These are phyloP conservation scores for Bipolaris gigantea DNA, from an alignment of 2,329 filamentous ascomycete genomes.

Conservation along the genomic window DNA sequence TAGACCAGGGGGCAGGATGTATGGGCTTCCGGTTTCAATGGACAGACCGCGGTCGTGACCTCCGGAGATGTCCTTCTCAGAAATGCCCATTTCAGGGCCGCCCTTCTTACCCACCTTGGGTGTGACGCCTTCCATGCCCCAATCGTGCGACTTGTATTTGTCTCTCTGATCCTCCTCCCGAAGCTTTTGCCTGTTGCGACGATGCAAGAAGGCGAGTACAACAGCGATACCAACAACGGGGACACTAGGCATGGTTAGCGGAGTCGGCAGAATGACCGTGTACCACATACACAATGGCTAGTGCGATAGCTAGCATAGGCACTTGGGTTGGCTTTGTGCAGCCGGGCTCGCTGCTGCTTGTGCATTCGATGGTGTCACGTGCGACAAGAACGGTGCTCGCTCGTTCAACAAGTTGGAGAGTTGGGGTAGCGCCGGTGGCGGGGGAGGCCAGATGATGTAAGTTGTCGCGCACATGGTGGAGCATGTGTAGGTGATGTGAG, in stretches of 20 bases:
- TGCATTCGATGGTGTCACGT: constrained; percentile 30
- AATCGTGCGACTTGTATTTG: constrained; percentile 89
- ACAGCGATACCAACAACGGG: constrained; percentile 69
- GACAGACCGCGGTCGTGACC: constrained; percentile 56
- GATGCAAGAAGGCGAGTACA: constrained; percentile 76
- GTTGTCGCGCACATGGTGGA: constrained; percentile 34
- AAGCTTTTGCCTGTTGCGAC: constrained; percentile 72
- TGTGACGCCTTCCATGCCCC: constrained; percentile 68
- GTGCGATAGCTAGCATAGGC: constrained; percentile 38
- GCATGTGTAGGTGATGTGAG: constrained; percentile 37
- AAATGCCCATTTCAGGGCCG: constrained; percentile 61
- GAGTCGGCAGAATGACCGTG: neutral
- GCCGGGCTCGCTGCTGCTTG: constrained; percentile 37
- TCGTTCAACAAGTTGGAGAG: constrained; percentile 22
- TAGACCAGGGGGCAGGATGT: constrained; percentile 83
- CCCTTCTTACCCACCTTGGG: constrained; percentile 36
- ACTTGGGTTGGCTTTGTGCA: constrained; percentile 42
- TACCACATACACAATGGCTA: constrained; percentile 39
- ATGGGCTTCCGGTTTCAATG: constrained; percentile 74
- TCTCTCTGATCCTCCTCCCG: constrained; percentile 79
- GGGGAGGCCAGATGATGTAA: constrained; percentile 14
- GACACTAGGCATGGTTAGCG: constrained; percentile 60
- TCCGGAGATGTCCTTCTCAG: constrained; percentile 48
- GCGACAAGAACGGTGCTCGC: constrained; percentile 34
- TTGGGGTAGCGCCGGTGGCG: constrained; percentile 23